Conservation (phyloP, 352 stramenopile genomes). For the Peronospora belbahrii region DNA sequence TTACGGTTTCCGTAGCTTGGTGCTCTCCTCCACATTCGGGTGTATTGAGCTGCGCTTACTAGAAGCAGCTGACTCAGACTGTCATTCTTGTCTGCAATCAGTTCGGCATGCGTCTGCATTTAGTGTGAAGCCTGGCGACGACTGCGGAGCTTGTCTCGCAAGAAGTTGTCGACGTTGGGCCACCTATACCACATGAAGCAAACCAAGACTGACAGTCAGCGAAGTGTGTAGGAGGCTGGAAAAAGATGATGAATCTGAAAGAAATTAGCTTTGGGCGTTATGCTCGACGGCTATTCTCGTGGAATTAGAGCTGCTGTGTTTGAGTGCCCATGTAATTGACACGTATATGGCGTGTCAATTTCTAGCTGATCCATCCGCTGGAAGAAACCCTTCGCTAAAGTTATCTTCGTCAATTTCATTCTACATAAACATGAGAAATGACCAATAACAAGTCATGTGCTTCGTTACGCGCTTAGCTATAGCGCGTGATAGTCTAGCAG, state of each 20-base stretch:
- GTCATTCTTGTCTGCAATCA: too few relatives aligned
- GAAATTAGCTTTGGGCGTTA: conserved; percentile 4
- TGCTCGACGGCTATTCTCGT: not conserved
- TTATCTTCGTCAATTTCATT: conserved; percentile 1
- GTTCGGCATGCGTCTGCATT: too few relatives aligned
- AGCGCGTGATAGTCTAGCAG: conserved; percentile 24
- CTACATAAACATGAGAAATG: conserved; percentile 10
- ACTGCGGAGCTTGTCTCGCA: conserved; percentile 68
- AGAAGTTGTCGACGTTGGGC: conserved; percentile 78
- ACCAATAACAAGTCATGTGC: conserved; percentile 5
- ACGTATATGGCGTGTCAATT: conserved; percentile 6
- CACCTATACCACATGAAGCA: too few relatives aligned
- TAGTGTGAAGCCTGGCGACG: conserved; percentile 59
- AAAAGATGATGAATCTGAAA: conserved; percentile 24
- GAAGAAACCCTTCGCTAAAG: conserved; percentile 1
- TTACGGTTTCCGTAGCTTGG: conserved; percentile 49
- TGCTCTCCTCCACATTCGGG: conserved; percentile 47
- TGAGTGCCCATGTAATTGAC: conserved; percentile 14
- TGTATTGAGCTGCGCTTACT: conserved; percentile 34
- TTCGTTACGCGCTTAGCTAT: conserved; percentile 10
- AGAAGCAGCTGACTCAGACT: conserved; percentile 39
- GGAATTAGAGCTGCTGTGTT: conserved; percentile 20
- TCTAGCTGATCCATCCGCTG: conserved; percentile 7
- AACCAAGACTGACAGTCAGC: too few relatives aligned
- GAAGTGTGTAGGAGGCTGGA: conserved; percentile 3